phyloP scores from a whole-genome alignment of 495 filamentous ascomycete genomes.

The Hyaloscypha finlandica region DNA sequence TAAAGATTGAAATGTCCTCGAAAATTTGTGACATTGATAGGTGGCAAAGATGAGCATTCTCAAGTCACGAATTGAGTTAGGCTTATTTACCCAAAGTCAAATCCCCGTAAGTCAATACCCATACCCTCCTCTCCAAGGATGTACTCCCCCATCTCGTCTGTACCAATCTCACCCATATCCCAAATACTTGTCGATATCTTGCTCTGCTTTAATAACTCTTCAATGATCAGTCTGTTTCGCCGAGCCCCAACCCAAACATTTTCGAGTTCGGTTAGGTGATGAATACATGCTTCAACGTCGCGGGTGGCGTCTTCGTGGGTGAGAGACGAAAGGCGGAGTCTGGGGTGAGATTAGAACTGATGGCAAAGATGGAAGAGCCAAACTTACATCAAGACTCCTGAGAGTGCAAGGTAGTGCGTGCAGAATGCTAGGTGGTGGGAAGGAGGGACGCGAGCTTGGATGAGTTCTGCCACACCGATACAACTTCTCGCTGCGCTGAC shows the following conservation, averaged over 20 bases:
- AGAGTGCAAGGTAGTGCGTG: constrained; percentile 4
- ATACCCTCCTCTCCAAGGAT: too few relatives aligned
- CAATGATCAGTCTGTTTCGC: background rate
- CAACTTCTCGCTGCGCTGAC: constrained; percentile 8
- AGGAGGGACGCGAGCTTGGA: background rate
- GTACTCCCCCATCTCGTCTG: too few relatives aligned
- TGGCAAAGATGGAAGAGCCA: background rate
- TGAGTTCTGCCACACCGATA: constrained; percentile 7
- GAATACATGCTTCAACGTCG: background rate
- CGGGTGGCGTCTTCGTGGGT: background rate
- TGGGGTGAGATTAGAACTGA: background rate
- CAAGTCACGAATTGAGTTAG: too few relatives aligned
- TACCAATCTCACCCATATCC: too few relatives aligned
- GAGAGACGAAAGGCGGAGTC: background rate
- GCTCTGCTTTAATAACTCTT: background rate
- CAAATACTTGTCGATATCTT: too few relatives aligned
- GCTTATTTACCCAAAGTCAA: too few relatives aligned
- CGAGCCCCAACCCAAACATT: constrained; percentile 2
- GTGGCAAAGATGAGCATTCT: too few relatives aligned
- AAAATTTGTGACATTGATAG: too few relatives aligned
- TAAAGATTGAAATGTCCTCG: too few relatives aligned
- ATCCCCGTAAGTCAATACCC: too few relatives aligned
- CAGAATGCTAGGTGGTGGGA: constrained; percentile 10
- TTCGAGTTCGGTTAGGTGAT: background rate
- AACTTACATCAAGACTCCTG: constrained; percentile 7